Base-by-base conservation (phyloP, 805 yeast genomes). In the Wickerhamiella nectarea region DNA sequence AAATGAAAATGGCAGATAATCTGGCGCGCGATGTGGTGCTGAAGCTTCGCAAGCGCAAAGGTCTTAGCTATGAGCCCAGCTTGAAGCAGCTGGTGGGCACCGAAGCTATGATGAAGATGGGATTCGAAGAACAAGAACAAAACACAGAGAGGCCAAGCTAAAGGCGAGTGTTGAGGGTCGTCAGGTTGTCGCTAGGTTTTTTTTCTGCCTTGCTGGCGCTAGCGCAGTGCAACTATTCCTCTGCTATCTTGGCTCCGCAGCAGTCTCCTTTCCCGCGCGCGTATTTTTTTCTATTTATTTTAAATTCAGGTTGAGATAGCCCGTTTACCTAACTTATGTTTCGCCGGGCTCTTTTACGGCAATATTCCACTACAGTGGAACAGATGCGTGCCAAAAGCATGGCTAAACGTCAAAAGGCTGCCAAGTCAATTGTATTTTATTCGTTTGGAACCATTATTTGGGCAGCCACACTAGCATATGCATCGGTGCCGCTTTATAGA, bases 401-500 rank as follows among this genome's bases (percentile, higher is more conserved):
- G 19, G 33, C 36, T 3, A 29, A 24, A 14, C 28, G 37, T 10
- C 19, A 33, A 21, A 31, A 34, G 15, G 33, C 9, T 11, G 20
- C 9, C 34, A 10, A 17, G 2, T 20, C 26, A 5, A 25, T 53
- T n/a, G 52, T 52, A 15, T 44, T 53, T 18, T 56, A 56, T 38
- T 50, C 53, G 6, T 21, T 47, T n/a, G 46, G 52, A 4, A 14
- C 46, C 34, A 46, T 54, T 10, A 34, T 53, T 14, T 43, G 48
- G 36, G 50, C 51, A 11, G 49, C 66, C 80, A 11, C 66, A 74
- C 66, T 89, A 5, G 72, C 94, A 0, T 91, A 85, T 62, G 82
- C 86, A 8, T 83, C 95, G 1, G 98, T 91, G 15, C 97, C 97
- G 4, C 64, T 91, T 6, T 91, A 91, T 61, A 68, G 96, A 52